Evolutionary conservation across 1,139 yeast genomes (phyloP).

Genomic region (Nakaseomyces nivariensis): DNA sequence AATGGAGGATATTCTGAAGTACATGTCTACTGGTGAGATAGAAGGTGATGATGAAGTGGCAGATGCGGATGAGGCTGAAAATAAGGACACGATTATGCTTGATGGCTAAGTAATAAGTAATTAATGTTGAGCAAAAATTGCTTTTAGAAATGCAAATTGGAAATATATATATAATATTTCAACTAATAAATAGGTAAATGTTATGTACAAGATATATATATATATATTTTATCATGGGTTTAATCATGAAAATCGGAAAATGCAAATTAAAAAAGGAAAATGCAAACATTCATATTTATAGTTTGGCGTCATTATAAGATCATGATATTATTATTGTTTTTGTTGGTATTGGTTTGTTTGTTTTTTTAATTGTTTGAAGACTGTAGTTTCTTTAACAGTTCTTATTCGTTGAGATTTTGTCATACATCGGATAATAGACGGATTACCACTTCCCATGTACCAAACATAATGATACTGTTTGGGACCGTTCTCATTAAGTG

Average conservation of each 20-base stretch:
- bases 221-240: neutral
- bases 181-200: neutral
- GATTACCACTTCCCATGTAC: conserved; percentile 95
- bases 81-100: neutral
- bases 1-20: conserved; percentile 31
- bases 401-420: neutral
- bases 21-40: conserved; percentile 34
- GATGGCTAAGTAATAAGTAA: neutral
- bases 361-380: no score
- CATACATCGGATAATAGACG: conserved; percentile 40
- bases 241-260: neutral
- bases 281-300: neutral
- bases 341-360: neutral
- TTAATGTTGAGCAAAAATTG: neutral
- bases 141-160: neutral
- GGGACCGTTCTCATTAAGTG: conserved; percentile 96
- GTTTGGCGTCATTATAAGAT: conserved; percentile 1
- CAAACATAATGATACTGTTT: conserved; percentile 96
- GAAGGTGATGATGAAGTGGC: neutral
- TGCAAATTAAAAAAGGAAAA: neutral
- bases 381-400: no score
- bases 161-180: neutral
- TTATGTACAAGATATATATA: neutral
- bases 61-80: neutral
- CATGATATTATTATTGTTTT: neutral